A percentile compares a stretch with the other conserved stretches of the same genome.
phyloP scores from a whole-genome alignment of 2,329 filamentous ascomycete species.

The Trichoderma polysporum region DNA sequence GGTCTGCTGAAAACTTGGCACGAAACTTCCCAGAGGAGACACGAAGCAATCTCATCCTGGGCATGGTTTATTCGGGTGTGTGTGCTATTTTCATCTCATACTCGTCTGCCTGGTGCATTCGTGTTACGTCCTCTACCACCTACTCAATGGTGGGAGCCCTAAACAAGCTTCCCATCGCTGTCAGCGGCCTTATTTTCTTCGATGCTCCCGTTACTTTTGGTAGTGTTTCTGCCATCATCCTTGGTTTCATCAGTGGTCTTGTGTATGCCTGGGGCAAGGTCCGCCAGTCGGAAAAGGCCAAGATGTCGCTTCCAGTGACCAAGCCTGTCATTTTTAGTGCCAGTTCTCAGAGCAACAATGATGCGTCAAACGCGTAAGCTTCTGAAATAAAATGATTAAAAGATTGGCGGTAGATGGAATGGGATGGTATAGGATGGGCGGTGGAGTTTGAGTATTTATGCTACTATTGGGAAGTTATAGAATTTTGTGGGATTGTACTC shows the following conservation, averaged over 20 bases:
- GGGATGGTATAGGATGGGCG: not conserved
- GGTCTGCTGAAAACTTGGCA: constrained; percentile 79
- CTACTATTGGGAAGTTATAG: constrained; percentile 18
- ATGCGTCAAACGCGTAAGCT: constrained; percentile 61
- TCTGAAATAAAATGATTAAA: not conserved
- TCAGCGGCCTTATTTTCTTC: constrained; percentile 94
- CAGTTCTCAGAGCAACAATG: constrained; percentile 82
- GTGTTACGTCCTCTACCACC: constrained; percentile 93
- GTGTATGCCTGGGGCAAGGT: constrained; percentile 67
- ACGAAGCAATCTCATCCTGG: constrained; percentile 75
- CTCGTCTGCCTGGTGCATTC: constrained; percentile 97
- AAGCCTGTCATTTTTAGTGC: constrained; percentile 72
- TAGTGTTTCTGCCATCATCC: constrained; percentile 83
- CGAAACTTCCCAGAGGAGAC: constrained; percentile 85
- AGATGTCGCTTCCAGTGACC: constrained; percentile 65
- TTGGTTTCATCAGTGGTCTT: constrained; percentile 89
- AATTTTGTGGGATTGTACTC: constrained; percentile 19
- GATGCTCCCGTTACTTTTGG: constrained; percentile 89
- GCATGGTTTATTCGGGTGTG: constrained; percentile 92
- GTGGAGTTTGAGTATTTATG: constrained; percentile 16
- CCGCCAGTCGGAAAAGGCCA: constrained; percentile 63
- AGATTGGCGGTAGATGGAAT: not conserved
- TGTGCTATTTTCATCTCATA: constrained; percentile 99
- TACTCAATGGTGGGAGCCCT: constrained; percentile 98
- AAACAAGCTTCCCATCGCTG: constrained; percentile 95